phyloP scores from a whole-genome alignment of 257 asterid species.

The Solanum pimpinellifolium region DNA sequence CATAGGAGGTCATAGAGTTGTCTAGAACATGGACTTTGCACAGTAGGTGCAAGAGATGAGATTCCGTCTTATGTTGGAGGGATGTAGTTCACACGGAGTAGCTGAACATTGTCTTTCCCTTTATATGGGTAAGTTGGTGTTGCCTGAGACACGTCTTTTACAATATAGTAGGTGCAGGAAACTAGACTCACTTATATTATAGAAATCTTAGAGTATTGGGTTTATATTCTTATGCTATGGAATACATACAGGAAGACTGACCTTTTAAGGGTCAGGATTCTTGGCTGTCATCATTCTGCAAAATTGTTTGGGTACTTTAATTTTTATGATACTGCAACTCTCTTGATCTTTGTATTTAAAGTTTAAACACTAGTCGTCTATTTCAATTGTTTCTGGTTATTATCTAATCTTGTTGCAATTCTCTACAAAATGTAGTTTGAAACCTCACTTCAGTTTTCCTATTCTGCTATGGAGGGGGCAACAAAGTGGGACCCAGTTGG shows the following conservation, averaged over 20 bases:
- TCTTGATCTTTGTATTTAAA: background rate
- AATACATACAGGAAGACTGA: background rate
- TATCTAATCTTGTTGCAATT: background rate
- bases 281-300: background rate
- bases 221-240: background rate
- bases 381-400: background rate
- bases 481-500: slow-evolving; percentile 62
- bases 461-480: slow-evolving; percentile 50
- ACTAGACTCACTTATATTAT: background rate
- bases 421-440: slow-evolving; percentile 21
- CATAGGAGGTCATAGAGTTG: background rate
- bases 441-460: slow-evolving; percentile 22
- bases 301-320: background rate
- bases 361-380: background rate
- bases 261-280: background rate
- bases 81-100: background rate
- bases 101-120: background rate
- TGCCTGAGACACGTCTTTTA: background rate
- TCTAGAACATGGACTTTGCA: background rate
- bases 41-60: background rate
- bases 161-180: background rate
- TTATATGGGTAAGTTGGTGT: background rate
- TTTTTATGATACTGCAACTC: background rate
- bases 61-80: background rate
- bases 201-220: background rate